Evolutionary conservation across 495 filamentous ascomycete genomes (phyloP), one percentile per base, ranked within the genome.

Genomic region (Tuber magnatum): DNA sequence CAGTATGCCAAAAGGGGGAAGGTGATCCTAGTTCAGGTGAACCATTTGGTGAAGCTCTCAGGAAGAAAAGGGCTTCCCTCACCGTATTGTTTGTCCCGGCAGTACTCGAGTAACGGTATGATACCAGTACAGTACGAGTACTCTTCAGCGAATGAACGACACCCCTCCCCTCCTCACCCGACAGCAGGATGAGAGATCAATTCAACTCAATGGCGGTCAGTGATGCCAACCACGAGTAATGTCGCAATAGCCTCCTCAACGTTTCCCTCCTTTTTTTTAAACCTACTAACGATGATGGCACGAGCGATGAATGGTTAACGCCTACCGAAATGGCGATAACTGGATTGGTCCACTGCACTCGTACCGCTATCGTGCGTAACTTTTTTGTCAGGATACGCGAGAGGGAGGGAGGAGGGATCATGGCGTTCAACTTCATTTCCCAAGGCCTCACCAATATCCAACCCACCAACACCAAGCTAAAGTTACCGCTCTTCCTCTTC

Each of bases 401-500:
- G 28, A 61, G 7, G 22, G 72, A 76, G 76, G n/a, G n/a, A n/a
- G 75, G 77, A 72, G 76, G 73, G 76, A 79, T 70, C 76, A 79
- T 78, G 77, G 77, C 76, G 76, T 40, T 75, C 76, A 48, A 73
- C 51, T 79, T 79, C 77, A 79, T 79, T 79, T 79, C 77, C 76
- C 75, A 79, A 39, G n/a, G 39, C 72, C 32, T 76, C 72, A 75
- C 61, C 72, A 75, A 75, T 72, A 70, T 71, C 72, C 39, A 70
- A 61, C 42, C 69, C 72, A 32, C 76, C 72, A 79, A 71, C 75
- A 74, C 77, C 69, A 72, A 70, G 77, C 35, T 61, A 76, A 69
- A 73, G 68, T 76, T 42, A 28, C 70, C 74, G 56, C 70, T 71
- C 71, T 79, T 69, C 46, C 51, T 51, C 40, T 68, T 51, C 24